Evolutionary conservation across 2,329 filamentous ascomycete species (phyloP).

Genomic region (Trichophaea hybrida): DNA sequence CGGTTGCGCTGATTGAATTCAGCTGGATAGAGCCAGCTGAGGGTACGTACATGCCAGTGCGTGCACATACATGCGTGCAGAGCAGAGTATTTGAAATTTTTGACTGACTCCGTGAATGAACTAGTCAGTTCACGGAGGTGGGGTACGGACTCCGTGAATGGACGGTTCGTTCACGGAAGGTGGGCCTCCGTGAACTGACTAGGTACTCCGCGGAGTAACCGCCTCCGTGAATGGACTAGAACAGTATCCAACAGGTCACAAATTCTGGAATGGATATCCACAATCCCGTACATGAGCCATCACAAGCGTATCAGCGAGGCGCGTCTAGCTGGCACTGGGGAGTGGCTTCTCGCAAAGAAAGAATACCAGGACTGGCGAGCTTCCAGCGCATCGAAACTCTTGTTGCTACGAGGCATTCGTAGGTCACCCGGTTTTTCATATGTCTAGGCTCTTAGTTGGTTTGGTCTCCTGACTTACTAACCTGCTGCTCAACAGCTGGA

Average conservation of each 20-base stretch:
- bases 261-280: slow-evolving; percentile 6
- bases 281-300: slow-evolving; percentile 1
- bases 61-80: too few relatives aligned
- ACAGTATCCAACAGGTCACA: not conserved
- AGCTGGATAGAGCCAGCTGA: too few relatives aligned
- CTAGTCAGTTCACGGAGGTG: too few relatives aligned
- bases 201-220: too few relatives aligned
- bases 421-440: not conserved
- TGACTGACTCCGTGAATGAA: too few relatives aligned
- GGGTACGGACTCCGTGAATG: too few relatives aligned
- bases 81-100: too few relatives aligned
- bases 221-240: too few relatives aligned
- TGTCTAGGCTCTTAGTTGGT: not conserved
- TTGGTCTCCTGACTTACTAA: not conserved
- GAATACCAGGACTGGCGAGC: slow-evolving; percentile 6
- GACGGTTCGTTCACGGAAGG: too few relatives aligned
- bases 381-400: slow-evolving; percentile 5
- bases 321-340: slow-evolving; percentile 5
- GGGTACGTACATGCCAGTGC: too few relatives aligned
- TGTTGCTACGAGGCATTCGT: slow-evolving; percentile 13
- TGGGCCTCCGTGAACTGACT: too few relatives aligned
- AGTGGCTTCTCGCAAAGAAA: slow-evolving; percentile 6
- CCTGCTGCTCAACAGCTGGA: not conserved
- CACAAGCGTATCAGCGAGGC: slow-evolving; percentile 5
- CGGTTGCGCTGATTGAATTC: too few relatives aligned